phyloP scores from a whole-genome alignment of 257 asterid genomes.

The Nicotiana attenuata region DNA sequence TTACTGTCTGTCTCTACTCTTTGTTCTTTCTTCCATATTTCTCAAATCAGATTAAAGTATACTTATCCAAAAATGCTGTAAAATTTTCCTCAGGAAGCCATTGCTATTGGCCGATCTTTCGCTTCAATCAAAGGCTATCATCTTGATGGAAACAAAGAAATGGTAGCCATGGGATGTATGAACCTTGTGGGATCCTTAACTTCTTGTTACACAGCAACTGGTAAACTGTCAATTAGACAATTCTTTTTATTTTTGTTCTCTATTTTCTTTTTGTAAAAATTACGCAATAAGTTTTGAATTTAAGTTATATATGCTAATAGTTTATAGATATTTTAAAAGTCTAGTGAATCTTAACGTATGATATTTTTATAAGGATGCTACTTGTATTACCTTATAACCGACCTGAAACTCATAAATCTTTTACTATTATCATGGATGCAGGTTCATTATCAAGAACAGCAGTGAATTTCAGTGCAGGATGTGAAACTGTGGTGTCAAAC shows the following conservation, averaged over 20 bases:
- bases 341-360: too few species aligned
- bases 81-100: constrained; percentile 55
- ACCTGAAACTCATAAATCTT: too few species aligned
- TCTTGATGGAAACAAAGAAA: constrained; percentile 87
- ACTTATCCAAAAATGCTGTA: neutral
- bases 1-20: constrained; percentile 48
- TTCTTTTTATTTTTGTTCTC: neutral
- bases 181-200: constrained; percentile 69
- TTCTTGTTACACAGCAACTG: constrained; percentile 79
- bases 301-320: too few species aligned
- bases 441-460: constrained; percentile 86
- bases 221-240: constrained; percentile 15
- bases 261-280: too few species aligned
- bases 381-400: too few species aligned
- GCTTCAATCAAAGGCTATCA: constrained; percentile 79
- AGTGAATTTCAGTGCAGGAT: constrained; percentile 72
- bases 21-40: neutral
- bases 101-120: constrained; percentile 82
- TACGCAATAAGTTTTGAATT: too few species aligned
- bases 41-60: neutral
- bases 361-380: too few species aligned
- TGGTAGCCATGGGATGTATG: constrained; percentile 82
- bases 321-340: too few species aligned
- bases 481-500: constrained; percentile 62
- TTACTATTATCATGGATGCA: neutral